Percentiles rank a stretch among this genome's conserved stretches.
phyloP scores from a whole-genome alignment of 1,284 basidiomycete species.

The Rhizopogon hawkerae region DNA sequence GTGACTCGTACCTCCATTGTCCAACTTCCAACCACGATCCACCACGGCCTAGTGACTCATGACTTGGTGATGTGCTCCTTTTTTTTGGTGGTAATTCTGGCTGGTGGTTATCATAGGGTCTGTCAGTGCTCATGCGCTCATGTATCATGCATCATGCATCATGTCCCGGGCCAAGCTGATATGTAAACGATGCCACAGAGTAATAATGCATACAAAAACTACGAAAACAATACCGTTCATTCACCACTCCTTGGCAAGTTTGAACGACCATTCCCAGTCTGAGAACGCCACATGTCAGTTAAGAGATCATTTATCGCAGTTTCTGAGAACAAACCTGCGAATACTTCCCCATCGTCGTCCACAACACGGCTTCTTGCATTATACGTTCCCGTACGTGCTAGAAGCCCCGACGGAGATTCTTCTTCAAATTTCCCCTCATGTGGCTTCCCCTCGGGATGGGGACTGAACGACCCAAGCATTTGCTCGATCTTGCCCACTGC shows the following conservation, averaged over 20 bases:
- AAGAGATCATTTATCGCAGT: background rate
- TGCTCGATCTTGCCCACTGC: conserved; percentile 82
- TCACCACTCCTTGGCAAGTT: conserved; percentile 76
- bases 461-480: conserved; percentile 86
- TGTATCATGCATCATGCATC: too few species aligned
- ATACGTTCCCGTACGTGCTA: conserved; percentile 75
- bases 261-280: conserved; percentile 82
- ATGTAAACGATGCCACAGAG: conserved; percentile 23
- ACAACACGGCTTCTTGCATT: conserved; percentile 69
- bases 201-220: conserved; percentile 11
- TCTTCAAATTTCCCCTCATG: conserved; percentile 72
- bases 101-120: too few species aligned
- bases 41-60: too few species aligned
- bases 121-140: too few species aligned
- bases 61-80: too few species aligned
- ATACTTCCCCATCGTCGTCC: conserved; percentile 75
- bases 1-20: too few species aligned
- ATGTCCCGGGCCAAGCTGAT: conserved; percentile 3
- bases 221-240: conserved; percentile 6
- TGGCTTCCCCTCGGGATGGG: conserved; percentile 47
- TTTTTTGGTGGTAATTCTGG: too few species aligned
- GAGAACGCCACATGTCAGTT: conserved; percentile 7
- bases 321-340: conserved; percentile 48
- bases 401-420: conserved; percentile 72
- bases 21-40: too few species aligned